Base-by-base conservation (phyloP, 768 basidiomycete species). In the Kwoniella sp. region DNA sequence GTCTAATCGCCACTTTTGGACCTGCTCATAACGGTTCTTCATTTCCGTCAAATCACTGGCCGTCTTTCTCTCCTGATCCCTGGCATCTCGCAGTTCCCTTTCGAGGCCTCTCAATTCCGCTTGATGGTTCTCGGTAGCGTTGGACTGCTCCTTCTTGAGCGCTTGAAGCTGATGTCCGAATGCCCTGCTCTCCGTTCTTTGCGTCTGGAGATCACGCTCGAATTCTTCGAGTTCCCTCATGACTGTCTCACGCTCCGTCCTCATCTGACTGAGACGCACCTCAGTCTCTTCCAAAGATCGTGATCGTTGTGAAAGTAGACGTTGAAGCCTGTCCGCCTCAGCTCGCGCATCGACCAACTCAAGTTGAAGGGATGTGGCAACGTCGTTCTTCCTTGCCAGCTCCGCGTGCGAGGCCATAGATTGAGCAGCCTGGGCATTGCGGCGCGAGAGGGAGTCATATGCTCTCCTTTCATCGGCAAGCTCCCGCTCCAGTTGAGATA, bases 1-100 rank as follows among this genome's bases (percentile, higher is more conserved):
- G 8, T 17, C 44, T 1, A 66, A 50, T 83, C 81, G 50, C 86
- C 85, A 71, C 81, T 79, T 13, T 82, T 83, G 54, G 79, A 82
- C 24, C 13, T 67, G 54, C 25, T 53, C 54, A 25, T 56, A 55
- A 19, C 48, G 59, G 12, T 27, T 33, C 33, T 63, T 51, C 19
- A 57, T 60, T 12, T 37, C 30, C 30, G 64, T 49, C 24, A 73
- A 51, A 29, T 72, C 49, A 17, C 26, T 55, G 5, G 24, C 15
- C 4, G 61, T 48, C 24, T n/a, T 30, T 56, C 54, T 46, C 25
- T 61, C 55, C 27, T 12, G 40, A 7, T 51, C 54, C 25, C 46
- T 26, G 2, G 58, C 63, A 27, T 53, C 52, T 22, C 21, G 26
- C 25, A 61, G 27, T 29, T 68, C 68, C 51, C 57, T 37, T 44